Evolutionary conservation across 2,329 filamentous ascomycete species (phyloP).

Genomic region (Pseudopithomyces maydicus): DNA sequence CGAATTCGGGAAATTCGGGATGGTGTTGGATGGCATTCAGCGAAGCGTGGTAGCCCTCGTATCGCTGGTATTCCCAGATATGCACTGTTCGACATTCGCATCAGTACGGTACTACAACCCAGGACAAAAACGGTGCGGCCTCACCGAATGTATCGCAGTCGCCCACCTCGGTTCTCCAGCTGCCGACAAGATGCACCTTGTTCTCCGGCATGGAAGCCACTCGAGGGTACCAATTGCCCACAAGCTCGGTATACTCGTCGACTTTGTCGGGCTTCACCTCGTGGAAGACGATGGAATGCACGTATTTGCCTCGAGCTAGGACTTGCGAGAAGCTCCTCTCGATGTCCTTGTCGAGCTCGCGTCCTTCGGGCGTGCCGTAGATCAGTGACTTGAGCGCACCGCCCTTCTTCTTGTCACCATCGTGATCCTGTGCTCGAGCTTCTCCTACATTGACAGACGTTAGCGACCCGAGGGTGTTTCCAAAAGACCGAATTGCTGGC

Average conservation of each 20-base stretch:
- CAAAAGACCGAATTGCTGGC: conserved; percentile 45
- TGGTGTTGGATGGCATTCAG: conserved; percentile 82
- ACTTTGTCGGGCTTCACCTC: conserved; percentile 94
- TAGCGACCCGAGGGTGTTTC: conserved; percentile 63
- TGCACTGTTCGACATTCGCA: conserved; percentile 67
- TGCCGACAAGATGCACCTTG: conserved; percentile 94
- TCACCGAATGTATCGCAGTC: conserved; percentile 95
- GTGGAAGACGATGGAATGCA: conserved; percentile 97
- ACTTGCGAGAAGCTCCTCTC: conserved; percentile 96
- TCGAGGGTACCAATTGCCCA: conserved; percentile 88
- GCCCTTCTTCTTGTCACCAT: conserved; percentile 67
- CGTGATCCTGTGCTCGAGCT: conserved; percentile 64
- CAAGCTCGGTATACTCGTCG: conserved; percentile 89
- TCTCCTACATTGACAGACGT: conserved; percentile 54
- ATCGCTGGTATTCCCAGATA: conserved; percentile 99
- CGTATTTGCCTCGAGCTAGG: conserved; percentile 93
- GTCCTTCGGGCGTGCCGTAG: conserved; percentile 94
- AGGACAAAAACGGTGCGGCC: conserved; percentile 24
- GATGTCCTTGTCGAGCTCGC: conserved; percentile 92
- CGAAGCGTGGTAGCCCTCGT: conserved; percentile 92
- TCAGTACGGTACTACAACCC: not conserved
- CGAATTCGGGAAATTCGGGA: conserved; percentile 82
- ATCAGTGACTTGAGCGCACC: conserved; percentile 81
- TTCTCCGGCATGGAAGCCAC: conserved; percentile 86
- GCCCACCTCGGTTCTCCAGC: conserved; percentile 97